Base-by-base conservation (phyloP, 2,329 filamentous ascomycete species). In the Neonectria punicea region DNA sequence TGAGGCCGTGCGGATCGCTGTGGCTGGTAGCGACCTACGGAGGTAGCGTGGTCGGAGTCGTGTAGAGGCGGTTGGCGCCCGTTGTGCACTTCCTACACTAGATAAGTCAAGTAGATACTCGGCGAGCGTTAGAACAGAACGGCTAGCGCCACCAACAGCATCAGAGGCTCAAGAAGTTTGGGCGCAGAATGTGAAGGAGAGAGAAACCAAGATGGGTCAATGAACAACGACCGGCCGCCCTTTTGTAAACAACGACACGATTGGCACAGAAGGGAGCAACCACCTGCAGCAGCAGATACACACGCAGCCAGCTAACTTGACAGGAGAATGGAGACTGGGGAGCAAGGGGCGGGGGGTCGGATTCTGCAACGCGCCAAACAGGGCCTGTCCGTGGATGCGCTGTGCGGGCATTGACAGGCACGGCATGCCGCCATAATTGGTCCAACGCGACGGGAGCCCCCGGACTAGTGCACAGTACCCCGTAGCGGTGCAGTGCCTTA, bases 301-400 rank as follows among this genome's bases (percentile, higher is more conserved):
- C 51, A 51, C 51, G 61, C 61, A 63, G 61, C 61, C 25, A 25
- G 25, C 25, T 25, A 25, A 25, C 25, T 25, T 58, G 55, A 44
- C 49, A 43, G 22, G 43, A 44, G 25, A 55, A 51, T 28, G 49
- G 43, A 50, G 22, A 25, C 18, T 22, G 53, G 41, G n/a, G 18
- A 30, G 13, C 41, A 36, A 25, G 49, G 39, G 50, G 50, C 44
- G 51, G 39, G 58, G 58, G 30, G 30, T 44, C 58, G 43, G 25
- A 25, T 30, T 61, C 50, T 61, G 58, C 50, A 25, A 61, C 58
- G 47, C 58, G 58, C 58, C 50, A 61, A 61, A 61, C 58, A 41
- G 58, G 58, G 18, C 50, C 50, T 30, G 50, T 60, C 49, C 50
- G 16, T 18, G 16, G 39, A 41, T 9, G 39, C 39, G 39, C 7